Evolutionary conservation across 192 early-diverging fungal species (phyloP).

Genomic region (Gaertneriomyces semiglobifer): DNA sequence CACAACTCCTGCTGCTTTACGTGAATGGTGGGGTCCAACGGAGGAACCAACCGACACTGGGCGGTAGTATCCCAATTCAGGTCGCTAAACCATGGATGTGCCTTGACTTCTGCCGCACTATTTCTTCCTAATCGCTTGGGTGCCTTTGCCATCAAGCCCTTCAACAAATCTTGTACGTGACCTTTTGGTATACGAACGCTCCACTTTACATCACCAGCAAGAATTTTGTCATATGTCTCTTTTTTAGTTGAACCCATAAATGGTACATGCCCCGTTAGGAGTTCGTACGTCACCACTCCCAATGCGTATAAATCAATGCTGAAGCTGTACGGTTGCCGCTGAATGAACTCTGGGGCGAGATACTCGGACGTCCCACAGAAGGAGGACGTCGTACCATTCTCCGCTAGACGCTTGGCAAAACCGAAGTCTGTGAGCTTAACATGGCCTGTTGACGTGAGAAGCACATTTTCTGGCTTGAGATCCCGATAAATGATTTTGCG

Average conservation of each 20-base stretch:
- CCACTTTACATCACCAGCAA: neutral
- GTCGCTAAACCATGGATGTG: slow-evolving; percentile 2
- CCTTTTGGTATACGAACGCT: neutral
- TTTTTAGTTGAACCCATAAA: slow-evolving; percentile 2
- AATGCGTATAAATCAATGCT: slow-evolving; percentile 41
- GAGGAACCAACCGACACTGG: too few relatives aligned
- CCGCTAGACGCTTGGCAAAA: slow-evolving; percentile 56
- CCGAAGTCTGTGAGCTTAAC: slow-evolving; percentile 90
- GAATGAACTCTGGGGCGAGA: slow-evolving; percentile 41
- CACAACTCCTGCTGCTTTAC: too few relatives aligned
- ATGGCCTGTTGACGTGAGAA: slow-evolving; percentile 72
- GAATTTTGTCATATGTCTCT: neutral
- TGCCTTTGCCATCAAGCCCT: neutral
- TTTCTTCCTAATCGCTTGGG: neutral
- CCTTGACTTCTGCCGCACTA: neutral
- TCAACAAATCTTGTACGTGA: neutral
- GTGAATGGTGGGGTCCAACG: too few relatives aligned
- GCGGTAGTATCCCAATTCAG: neutral
- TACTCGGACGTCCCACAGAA: slow-evolving; percentile 35
- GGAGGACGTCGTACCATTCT: neutral
- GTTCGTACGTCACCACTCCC: slow-evolving; percentile 31
- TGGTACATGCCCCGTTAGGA: slow-evolving; percentile 1
- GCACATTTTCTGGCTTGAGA: slow-evolving; percentile 84
- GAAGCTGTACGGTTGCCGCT: slow-evolving; percentile 33
- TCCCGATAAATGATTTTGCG: slow-evolving; percentile 94